These are phyloP conservation scores for Xylaria sp. DNA, from an alignment of 2,329 filamentous ascomycete genomes.

Conservation along the genomic window DNA sequence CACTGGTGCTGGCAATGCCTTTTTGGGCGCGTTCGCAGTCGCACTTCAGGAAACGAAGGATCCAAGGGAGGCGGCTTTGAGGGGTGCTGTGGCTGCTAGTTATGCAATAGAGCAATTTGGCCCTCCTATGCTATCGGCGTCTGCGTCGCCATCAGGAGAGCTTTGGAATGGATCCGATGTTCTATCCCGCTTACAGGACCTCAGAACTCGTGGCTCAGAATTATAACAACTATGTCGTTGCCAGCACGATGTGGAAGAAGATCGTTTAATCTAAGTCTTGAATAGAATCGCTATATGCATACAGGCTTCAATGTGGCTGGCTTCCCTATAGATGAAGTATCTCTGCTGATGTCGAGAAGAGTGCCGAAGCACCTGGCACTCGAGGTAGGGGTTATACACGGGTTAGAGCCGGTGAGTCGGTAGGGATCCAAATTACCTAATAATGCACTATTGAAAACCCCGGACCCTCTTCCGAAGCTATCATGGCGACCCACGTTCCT, in stretches of 20 bases:
- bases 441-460: background rate
- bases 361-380: background rate
- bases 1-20: conserved; percentile 31
- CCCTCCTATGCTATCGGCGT: conserved; percentile 14
- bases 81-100: conserved; percentile 25
- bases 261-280: no score
- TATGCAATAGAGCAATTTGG: conserved; percentile 32
- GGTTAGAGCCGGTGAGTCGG: background rate
- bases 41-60: conserved; percentile 23
- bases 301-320: background rate
- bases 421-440: background rate
- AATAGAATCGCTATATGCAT: background rate
- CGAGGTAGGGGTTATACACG: background rate
- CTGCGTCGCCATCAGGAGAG: background rate
- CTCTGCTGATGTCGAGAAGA: background rate
- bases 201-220: conserved; percentile 1
- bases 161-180: conserved; percentile 29
- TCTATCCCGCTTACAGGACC: conserved; percentile 9
- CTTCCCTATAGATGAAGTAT: background rate
- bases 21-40: conserved; percentile 32
- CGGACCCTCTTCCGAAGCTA: background rate
- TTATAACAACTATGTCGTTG: background rate
- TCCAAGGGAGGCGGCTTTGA: conserved; percentile 10
- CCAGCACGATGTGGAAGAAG: background rate
- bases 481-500: background rate